These are phyloP conservation scores for Magnaporthiopsis incrustans DNA, from an alignment of 2,329 filamentous ascomycete species.

Conservation along the genomic window DNA sequence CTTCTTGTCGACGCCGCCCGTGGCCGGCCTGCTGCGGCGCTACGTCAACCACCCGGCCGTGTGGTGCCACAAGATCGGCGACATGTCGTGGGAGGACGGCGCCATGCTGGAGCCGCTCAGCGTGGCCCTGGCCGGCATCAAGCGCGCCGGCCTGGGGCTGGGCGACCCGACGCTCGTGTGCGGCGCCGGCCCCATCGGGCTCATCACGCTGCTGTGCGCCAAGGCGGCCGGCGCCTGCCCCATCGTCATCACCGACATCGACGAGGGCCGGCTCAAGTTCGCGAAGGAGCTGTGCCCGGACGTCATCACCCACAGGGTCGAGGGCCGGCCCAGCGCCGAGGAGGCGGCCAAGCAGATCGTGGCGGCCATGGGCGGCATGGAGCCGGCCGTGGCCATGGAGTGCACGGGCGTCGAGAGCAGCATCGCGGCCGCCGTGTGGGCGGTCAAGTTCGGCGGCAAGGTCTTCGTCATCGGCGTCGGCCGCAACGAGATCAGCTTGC, in stretches of 20 bases:
- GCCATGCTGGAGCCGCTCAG: conserved; percentile 84
- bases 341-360: conserved; percentile 64
- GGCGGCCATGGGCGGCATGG: conserved; percentile 63
- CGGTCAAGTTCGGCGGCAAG: conserved; percentile 89
- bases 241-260: conserved; percentile 90
- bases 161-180: conserved; percentile 86
- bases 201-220: conserved; percentile 79
- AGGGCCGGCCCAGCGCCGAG: conserved; percentile 53
- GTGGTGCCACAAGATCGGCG: conserved; percentile 94
- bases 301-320: conserved; percentile 73
- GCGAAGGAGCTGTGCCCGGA: conserved; percentile 76
- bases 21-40: conserved; percentile 76
- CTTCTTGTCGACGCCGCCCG: conserved; percentile 87
- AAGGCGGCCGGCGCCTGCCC: conserved; percentile 83
- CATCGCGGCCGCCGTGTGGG: conserved; percentile 79
- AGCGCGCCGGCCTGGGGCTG: conserved; percentile 70
- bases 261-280: conserved; percentile 75
- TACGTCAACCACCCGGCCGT: conserved; percentile 92
- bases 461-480: conserved; percentile 96
- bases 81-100: conserved; percentile 88
- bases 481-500: conserved; percentile 89
- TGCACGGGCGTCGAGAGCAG: conserved; percentile 93
- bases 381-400: conserved; percentile 77
- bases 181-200: conserved; percentile 87
- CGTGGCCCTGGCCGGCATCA: conserved; percentile 81